These are phyloP conservation scores for Curvularia verruculosa DNA, from an alignment of 2,329 filamentous ascomycete genomes.

Conservation along the genomic window DNA sequence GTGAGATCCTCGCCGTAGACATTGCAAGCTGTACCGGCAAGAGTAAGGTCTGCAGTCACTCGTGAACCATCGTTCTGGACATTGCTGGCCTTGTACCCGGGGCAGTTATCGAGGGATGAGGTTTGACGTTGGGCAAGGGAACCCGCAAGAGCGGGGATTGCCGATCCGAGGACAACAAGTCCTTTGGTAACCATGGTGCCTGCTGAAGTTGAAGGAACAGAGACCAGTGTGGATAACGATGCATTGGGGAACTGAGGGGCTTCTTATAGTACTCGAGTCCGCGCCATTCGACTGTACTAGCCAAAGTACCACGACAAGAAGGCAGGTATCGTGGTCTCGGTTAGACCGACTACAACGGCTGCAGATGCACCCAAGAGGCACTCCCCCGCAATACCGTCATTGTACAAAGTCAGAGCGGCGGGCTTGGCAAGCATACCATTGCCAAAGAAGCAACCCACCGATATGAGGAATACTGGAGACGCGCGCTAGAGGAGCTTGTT, in stretches of 20 bases:
- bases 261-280: slow-evolving; percentile 21
- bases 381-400: slow-evolving; percentile 31
- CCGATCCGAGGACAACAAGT: slow-evolving; percentile 31
- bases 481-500: slow-evolving; percentile 10
- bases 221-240: slow-evolving; percentile 8
- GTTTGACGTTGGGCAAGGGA: slow-evolving; percentile 27
- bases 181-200: slow-evolving; percentile 33
- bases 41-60: slow-evolving; percentile 69
- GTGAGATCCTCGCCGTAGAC: slow-evolving; percentile 63
- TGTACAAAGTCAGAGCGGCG: slow-evolving; percentile 8
- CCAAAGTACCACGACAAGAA: slow-evolving; percentile 1
- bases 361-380: slow-evolving; percentile 22
- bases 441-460: slow-evolving; percentile 20
- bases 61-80: slow-evolving; percentile 59
- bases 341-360: slow-evolving; percentile 12
- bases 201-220: slow-evolving; percentile 10
- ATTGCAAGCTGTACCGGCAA: slow-evolving; percentile 71
- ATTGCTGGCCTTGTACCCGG: slow-evolving; percentile 70
- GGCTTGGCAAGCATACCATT: slow-evolving; percentile 24
- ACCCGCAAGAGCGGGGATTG: slow-evolving; percentile 25
- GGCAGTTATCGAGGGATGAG: slow-evolving; percentile 55
- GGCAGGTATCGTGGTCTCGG: slow-evolving; percentile 6
- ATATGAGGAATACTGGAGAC: slow-evolving; percentile 11
- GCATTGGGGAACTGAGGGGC: background rate
- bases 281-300: slow-evolving; percentile 3